Conservation (phyloP, 73 alveolate species). For the Paramecium pentaurelia region DNA sequence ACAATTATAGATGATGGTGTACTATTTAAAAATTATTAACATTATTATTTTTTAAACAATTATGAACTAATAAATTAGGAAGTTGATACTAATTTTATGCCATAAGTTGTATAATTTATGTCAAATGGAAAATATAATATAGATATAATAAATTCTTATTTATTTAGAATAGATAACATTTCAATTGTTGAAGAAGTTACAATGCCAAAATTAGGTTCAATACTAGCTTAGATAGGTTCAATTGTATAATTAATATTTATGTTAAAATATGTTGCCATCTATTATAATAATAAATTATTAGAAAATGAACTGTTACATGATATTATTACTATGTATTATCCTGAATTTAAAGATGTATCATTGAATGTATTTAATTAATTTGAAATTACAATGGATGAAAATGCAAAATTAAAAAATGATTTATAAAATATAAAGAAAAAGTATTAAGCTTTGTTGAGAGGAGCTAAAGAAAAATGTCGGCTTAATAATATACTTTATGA, state of each 20-base stretch:
- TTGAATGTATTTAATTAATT: background rate
- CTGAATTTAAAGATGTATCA: background rate
- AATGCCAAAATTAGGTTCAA: constrained; percentile 36
- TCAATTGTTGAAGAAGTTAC: background rate
- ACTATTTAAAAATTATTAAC: background rate
- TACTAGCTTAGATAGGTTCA: constrained; percentile 11
- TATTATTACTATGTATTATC: background rate
- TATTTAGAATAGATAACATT: background rate
- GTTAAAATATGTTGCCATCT: background rate
- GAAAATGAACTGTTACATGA: background rate
- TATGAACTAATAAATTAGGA: background rate
- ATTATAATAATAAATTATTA: background rate
- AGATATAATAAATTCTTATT: background rate
- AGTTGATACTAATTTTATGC: background rate
- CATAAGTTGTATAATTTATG: background rate
- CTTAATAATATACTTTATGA: background rate
- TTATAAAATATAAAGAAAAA: background rate
- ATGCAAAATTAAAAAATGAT: background rate
- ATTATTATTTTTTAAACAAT: background rate
- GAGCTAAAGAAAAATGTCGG: background rate
- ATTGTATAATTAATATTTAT: background rate
- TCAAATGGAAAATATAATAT: background rate
- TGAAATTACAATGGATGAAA: background rate
- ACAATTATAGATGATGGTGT: background rate
- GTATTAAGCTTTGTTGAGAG: background rate